Percentiles rank a stretch among this genome's conserved stretches.
phyloP scores from a whole-genome alignment of 2,329 filamentous ascomycete species.

The Mariannaea sp. region DNA sequence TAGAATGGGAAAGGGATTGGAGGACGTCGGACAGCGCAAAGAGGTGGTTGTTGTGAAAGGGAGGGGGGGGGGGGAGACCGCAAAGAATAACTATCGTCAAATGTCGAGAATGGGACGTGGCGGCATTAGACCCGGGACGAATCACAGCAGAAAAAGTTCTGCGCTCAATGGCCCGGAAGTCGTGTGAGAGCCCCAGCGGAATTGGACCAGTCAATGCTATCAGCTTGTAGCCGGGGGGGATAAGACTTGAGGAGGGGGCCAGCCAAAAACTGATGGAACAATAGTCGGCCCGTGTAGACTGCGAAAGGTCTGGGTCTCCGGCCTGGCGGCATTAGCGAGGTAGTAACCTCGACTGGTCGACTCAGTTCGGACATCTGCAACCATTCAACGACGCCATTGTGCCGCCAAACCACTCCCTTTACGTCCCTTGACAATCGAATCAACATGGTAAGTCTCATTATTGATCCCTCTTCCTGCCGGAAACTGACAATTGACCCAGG shows the following conservation, averaged over 20 bases:
- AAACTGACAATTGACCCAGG: constrained; percentile 57
- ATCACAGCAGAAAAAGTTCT: constrained; percentile 45
- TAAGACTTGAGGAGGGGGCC: background rate
- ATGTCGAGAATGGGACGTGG: constrained; percentile 21
- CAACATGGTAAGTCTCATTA: constrained; percentile 59
- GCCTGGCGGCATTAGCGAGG: constrained; percentile 1
- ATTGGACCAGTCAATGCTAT: constrained; percentile 14
- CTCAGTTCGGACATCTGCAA: constrained; percentile 12
- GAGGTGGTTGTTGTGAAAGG: background rate
- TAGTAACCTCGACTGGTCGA: constrained; percentile 18
- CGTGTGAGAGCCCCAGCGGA: constrained; percentile 42
- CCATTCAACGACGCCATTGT: constrained; percentile 40
- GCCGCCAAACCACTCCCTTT: constrained; percentile 32
- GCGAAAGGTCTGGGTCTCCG: background rate
- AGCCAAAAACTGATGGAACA: constrained; percentile 29
- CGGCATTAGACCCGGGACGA: constrained; percentile 17
- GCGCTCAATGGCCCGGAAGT: constrained; percentile 37
- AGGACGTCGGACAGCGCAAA: background rate
- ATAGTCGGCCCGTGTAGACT: constrained; percentile 30
- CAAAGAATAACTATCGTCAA: constrained; percentile 11
- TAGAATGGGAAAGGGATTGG: background rate
- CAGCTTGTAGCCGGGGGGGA: background rate
- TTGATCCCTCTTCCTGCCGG: background rate
- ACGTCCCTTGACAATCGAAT: constrained; percentile 45
- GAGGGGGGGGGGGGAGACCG: too few species aligned